Conservation (phyloP, 306 rosid species). For the Mimosa bimucronata region DNA sequence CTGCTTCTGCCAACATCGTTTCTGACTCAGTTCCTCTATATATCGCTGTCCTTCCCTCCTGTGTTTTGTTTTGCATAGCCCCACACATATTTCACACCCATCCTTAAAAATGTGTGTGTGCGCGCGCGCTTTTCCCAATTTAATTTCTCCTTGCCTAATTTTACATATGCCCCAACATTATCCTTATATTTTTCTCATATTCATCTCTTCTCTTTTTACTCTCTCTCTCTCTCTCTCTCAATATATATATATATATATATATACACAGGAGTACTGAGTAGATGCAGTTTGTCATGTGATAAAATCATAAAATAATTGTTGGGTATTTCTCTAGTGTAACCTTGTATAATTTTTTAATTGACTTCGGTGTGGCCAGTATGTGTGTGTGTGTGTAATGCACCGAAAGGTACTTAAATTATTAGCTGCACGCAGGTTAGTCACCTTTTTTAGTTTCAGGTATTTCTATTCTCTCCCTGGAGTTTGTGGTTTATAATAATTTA, state of each 20-base stretch:
- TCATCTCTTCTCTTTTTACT: too few relatives aligned
- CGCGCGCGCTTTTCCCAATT: too few relatives aligned
- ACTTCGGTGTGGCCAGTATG: not conserved
- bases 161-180: too few relatives aligned
- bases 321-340: not conserved
- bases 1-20: not conserved
- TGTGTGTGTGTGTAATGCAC: not conserved
- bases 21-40: too few relatives aligned
- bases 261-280: not conserved
- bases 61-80: not conserved
- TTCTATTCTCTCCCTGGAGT: not conserved
- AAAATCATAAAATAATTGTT: not conserved
- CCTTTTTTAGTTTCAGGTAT: not conserved
- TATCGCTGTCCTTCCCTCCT: not conserved
- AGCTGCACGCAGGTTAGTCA: not conserved
- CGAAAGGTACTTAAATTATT: slow-evolving; percentile 11
- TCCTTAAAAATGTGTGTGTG: too few relatives aligned
- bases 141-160: too few relatives aligned
- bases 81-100: too few relatives aligned
- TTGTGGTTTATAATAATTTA: not conserved
- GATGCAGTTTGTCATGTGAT: not conserved
- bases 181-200: too few relatives aligned
- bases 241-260: too few relatives aligned
- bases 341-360: not conserved
- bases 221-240: too few relatives aligned